Percentiles rank a stretch among this genome's conserved stretches.
phyloP scores from a whole-genome alignment of 139 green algal species.

The Chlorella sp. region DNA sequence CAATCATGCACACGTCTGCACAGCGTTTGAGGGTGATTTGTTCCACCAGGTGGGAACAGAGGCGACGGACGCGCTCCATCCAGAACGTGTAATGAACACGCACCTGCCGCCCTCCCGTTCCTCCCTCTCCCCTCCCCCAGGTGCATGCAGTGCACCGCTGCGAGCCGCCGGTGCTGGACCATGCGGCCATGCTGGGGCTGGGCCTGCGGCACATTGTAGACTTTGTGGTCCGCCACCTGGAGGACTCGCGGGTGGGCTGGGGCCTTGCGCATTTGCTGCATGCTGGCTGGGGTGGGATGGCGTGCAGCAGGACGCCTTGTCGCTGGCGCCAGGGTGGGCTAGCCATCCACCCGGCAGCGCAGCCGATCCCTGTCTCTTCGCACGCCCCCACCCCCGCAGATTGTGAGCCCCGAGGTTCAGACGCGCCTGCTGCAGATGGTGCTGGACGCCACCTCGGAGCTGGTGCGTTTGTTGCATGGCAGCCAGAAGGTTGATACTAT shows the following conservation, averaged over 20 bases:
- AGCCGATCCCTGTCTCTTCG: too few species aligned
- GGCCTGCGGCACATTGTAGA: conserved; percentile 17
- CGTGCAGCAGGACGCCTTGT: too few species aligned
- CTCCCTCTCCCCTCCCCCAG: not conserved
- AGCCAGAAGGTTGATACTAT: too few species aligned
- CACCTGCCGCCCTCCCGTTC: too few species aligned
- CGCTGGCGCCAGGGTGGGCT: too few species aligned
- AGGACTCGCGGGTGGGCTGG: conserved; percentile 10
- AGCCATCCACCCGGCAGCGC: too few species aligned
- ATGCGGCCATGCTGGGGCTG: conserved; percentile 3
- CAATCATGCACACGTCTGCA: too few species aligned
- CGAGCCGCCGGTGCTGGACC: conserved; percentile 24
- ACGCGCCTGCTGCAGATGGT: conserved; percentile 25
- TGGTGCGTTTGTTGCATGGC: not conserved
- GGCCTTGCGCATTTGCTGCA: not conserved
- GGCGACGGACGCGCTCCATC: too few species aligned
- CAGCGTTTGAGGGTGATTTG: too few species aligned
- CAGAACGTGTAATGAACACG: too few species aligned
- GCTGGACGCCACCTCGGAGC: conserved; percentile 18
- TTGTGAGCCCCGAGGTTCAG: conserved; percentile 35
- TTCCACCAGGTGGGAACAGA: too few species aligned
- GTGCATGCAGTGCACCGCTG: conserved; percentile 31
- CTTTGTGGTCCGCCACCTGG: conserved; percentile 11
- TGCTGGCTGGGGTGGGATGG: too few species aligned
- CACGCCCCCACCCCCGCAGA: not conserved